Conservation (phyloP, 2,329 filamentous ascomycete genomes). For the Trichoderma hamatum region DNA sequence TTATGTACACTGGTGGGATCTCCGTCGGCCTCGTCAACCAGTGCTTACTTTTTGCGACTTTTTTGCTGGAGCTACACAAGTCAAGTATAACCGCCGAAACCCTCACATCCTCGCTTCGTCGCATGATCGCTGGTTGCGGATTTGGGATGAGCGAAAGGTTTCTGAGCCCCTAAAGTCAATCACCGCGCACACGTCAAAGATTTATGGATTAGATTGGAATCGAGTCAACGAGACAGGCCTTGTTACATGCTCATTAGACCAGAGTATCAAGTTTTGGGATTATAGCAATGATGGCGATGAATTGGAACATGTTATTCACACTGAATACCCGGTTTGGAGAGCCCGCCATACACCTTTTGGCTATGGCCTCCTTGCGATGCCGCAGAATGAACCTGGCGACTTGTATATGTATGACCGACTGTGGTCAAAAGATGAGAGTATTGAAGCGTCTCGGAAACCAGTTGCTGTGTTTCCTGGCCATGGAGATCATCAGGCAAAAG, state of each 20-base stretch:
- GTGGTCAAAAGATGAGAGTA: conserved; percentile 47
- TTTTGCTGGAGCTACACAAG: conserved; percentile 90
- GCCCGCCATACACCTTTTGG: conserved; percentile 91
- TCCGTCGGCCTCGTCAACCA: conserved; percentile 72
- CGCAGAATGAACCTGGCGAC: conserved; percentile 82
- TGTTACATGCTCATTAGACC: conserved; percentile 87
- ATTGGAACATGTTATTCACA: conserved; percentile 76
- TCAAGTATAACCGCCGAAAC: conserved; percentile 91
- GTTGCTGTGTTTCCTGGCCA: conserved; percentile 64
- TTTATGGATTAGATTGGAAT: conserved; percentile 96
- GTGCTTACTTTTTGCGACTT: conserved; percentile 86
- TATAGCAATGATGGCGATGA: conserved; percentile 63
- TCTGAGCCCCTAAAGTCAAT: conserved; percentile 81
- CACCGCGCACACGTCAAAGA: conserved; percentile 86
- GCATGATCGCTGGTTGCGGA: conserved; percentile 82
- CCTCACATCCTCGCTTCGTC: conserved; percentile 87
- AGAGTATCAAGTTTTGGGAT: conserved; percentile 93
- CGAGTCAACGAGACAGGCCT: conserved; percentile 71
- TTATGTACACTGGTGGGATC: conserved; percentile 90
- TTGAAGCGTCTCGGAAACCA: conserved; percentile 51
- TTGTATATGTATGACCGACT: conserved; percentile 81
- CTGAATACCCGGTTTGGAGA: conserved; percentile 86
- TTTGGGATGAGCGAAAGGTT: conserved; percentile 86
- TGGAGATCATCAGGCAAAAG: conserved; percentile 73
- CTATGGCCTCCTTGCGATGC: conserved; percentile 84